Percentiles rank a stretch among this genome's conserved stretches.
Conservation (phyloP, 805 yeast genomes). For the Saccharomycopsis olivae region DNA sequence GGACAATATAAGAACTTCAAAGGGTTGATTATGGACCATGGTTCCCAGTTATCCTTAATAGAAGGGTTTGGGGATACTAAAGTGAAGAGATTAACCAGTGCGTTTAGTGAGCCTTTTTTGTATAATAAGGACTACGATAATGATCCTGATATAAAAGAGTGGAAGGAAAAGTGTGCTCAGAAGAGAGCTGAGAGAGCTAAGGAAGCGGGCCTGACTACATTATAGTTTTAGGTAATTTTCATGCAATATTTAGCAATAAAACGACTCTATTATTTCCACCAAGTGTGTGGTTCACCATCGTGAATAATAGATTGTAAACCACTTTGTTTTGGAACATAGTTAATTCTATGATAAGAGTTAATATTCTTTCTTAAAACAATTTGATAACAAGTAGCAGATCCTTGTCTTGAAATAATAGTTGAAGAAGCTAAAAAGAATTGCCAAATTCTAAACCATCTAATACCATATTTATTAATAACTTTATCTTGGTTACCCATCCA, state of each 20-base stretch:
- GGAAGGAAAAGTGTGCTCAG: constrained; percentile 5
- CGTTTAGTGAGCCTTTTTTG: constrained; percentile 41
- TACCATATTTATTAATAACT: constrained; percentile 70
- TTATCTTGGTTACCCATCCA: constrained; percentile 79
- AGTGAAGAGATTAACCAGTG: constrained; percentile 28
- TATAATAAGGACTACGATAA: constrained; percentile 29
- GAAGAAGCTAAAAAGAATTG: constrained; percentile 80
- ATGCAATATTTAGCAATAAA: background rate
- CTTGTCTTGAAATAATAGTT: constrained; percentile 81
- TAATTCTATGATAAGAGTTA: constrained; percentile 74
- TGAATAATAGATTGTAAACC: constrained; percentile 55
- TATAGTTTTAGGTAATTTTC: no score
- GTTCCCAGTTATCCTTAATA: constrained; percentile 24
- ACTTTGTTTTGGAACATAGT: constrained; percentile 67
- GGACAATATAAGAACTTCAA: constrained; percentile 29
- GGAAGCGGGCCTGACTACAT: background rate
- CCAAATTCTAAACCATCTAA: constrained; percentile 90
- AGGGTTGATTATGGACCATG: constrained; percentile 13
- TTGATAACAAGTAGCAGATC: constrained; percentile 87
- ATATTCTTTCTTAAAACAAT: constrained; percentile 83
- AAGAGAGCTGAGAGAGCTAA: background rate
- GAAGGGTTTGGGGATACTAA: constrained; percentile 43
- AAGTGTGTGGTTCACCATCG: constrained; percentile 28
- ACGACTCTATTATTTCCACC: constrained; percentile 17
- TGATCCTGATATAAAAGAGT: background rate